Base-by-base conservation (phyloP, 345 rosid genomes). In the Populus pruinosa region DNA sequence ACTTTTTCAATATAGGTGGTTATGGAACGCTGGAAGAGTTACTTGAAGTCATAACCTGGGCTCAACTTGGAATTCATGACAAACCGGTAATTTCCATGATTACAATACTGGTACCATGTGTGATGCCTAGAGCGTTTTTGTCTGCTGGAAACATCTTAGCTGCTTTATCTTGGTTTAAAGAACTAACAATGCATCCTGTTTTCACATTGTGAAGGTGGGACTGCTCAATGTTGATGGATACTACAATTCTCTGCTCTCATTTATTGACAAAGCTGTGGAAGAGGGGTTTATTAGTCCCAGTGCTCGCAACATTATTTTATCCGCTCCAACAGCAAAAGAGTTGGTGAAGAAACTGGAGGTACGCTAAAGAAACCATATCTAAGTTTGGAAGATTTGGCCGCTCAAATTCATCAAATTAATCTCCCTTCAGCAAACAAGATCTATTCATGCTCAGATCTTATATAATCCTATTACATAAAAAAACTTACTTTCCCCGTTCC, bases 1-100 rank as follows among this genome's bases (percentile, higher is more conserved):
- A 23, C 1, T 4, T 31, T 6, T 10, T 16, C 3, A 23, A 76
- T 70, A 14, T 87, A 93, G 98, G 99, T 83, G 98, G 99, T 70
- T 96, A 96, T 87, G 99, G 98, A 39, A 96, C 99, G 53, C 91
- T 96, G 74, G 99, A 96, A 85, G 99, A 96, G 80, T 87, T 96
- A 80, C 97, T 96, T 75, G 99, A 96, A 80, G 99, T 93, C 61
- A 96, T 96, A 71, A 89, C 99, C 69, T 96, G 99, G 99, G 99
- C 99, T 72, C 98, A 96, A 81, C 97, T 96, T 29, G 99, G 99
- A 68, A 96, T 96, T 80, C 99, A 96, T 80, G 97, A 96, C 25
- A 96, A 96, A 81, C 98, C 98, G 74, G 99, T 96, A 85, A 65
- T 38, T 31, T 31, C 39, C 67, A 36, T 71, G 31, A 10, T 77